Base-by-base conservation (phyloP, 345 rosid species). In the Lumnitzera racemosa region DNA sequence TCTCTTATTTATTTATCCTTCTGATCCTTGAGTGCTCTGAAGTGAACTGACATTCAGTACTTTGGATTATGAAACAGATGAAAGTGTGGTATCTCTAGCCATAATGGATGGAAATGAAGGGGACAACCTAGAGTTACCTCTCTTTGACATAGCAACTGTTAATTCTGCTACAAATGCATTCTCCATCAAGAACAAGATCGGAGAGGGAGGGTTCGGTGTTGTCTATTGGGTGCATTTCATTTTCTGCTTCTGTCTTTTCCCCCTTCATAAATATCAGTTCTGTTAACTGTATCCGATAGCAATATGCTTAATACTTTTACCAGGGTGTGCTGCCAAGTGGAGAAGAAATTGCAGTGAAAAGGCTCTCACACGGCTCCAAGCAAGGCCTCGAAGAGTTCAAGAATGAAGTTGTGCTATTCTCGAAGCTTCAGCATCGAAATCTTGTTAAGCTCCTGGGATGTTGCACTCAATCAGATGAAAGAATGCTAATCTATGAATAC, bases 371-470 rank as follows among this genome's bases (percentile, higher is more conserved):
- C 13, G 53, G 11, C 24, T 79, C 83, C 0, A 57, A 64, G 49
- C 80, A 75, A 62, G 80, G 80, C 24, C 24, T 61, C 4, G 20
- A 51, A 9, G 77, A 78, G 55, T 78, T 78, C 68, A 69, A 66
- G 53, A 78, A 71, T 20, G 82, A 78, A 49, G 72, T 72, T 5
- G 24, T 25, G 17, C 57, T 78, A 61, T 64, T 78, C 23, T 61
- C 79, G 1, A 85, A 78, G 47, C 80, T 89, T 63, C 95, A 89
- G 55, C 95, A 89, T 65, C 70, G 82, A 13, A 87, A 89, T 55
- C 90, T 89, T 47, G 87, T 83, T 17, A 83, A 75, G 71, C 82
- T 84, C 43, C 46, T 89, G 0, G 91, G 91, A 15, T 87, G 81
- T 51, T 81, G 95, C 72, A 71, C 77, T 61, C 68, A 80, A 10